These are phyloP conservation scores for Beta lomatogona DNA, from an alignment of 179 eudicot species.

Conservation along the genomic window DNA sequence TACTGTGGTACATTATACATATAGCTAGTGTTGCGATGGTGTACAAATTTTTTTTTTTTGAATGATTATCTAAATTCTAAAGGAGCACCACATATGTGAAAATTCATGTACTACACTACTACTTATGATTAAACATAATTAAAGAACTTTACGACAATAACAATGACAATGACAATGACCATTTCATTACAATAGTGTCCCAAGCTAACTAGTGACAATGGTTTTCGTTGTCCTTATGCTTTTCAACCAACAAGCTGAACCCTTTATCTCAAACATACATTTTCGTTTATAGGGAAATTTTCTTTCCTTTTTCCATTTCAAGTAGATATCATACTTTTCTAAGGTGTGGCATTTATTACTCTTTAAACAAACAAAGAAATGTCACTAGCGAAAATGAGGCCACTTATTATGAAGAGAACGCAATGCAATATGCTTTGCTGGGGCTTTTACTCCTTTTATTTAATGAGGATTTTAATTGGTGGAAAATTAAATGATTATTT, in stretches of 20 bases:
- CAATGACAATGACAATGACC: constrained; percentile 7
- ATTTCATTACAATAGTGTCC: constrained; percentile 9
- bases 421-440: neutral
- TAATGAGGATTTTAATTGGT: neutral
- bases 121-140: neutral
- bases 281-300: neutral
- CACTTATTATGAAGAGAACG: neutral
- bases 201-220: constrained; percentile 13
- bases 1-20: too few species aligned
- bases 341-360: neutral
- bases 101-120: neutral
- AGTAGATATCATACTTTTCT: neutral
- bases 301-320: constrained; percentile 2
- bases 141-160: neutral
- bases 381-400: constrained; percentile 2
- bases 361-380: neutral
- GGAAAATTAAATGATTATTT: neutral
- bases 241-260: constrained; percentile 12
- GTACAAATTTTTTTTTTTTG: neutral
- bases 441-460: neutral
- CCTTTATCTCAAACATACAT: constrained; percentile 7
- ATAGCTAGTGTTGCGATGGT: neutral
- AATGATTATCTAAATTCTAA: neutral
- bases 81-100: neutral
- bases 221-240: constrained; percentile 4